Evolutionary conservation across 2,329 filamentous ascomycete genomes (phyloP).

Genomic region (Lachnellula arida): DNA sequence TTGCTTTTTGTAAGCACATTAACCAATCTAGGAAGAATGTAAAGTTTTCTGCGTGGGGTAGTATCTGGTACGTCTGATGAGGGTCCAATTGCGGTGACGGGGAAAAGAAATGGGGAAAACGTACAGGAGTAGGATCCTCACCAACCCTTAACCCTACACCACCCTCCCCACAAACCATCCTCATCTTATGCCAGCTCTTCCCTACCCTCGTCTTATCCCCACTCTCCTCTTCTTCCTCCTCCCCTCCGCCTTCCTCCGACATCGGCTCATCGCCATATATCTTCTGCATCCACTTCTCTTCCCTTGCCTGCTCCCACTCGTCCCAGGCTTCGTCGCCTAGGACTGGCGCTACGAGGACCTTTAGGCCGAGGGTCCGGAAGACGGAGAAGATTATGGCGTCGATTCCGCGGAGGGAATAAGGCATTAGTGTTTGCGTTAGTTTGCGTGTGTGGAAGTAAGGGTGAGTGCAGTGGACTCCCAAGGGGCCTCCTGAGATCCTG

Average conservation of each 20-base stretch:
- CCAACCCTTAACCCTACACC: conserved; percentile 1
- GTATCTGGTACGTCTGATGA: neutral
- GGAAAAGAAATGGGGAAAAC: neutral
- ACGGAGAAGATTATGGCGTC: conserved; percentile 41
- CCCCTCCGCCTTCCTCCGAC: neutral
- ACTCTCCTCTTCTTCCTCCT: neutral
- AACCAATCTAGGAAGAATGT: neutral
- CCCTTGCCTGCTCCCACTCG: conserved; percentile 5
- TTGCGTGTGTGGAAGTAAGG: conserved; percentile 40
- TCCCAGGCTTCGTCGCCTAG: conserved; percentile 14
- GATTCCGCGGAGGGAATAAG: conserved; percentile 40
- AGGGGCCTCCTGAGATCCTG: conserved; percentile 33
- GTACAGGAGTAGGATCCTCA: conserved; percentile 7
- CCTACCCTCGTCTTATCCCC: conserved; percentile 5
- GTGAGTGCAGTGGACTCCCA: conserved; percentile 44
- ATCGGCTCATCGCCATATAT: conserved; percentile 4
- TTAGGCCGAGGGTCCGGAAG: conserved; percentile 32
- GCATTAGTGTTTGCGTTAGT: conserved; percentile 24
- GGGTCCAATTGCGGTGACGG: neutral
- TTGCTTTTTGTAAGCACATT: neutral
- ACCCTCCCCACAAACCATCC: conserved; percentile 5
- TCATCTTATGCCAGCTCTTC: conserved; percentile 7
- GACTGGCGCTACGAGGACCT: conserved; percentile 31
- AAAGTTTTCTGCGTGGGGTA: neutral
- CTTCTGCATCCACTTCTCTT: neutral